Evolutionary conservation across 2,329 filamentous ascomycete genomes (phyloP), one percentile per base, ranked within the genome.

Genomic region (Nothomitra cinnamomea): DNA sequence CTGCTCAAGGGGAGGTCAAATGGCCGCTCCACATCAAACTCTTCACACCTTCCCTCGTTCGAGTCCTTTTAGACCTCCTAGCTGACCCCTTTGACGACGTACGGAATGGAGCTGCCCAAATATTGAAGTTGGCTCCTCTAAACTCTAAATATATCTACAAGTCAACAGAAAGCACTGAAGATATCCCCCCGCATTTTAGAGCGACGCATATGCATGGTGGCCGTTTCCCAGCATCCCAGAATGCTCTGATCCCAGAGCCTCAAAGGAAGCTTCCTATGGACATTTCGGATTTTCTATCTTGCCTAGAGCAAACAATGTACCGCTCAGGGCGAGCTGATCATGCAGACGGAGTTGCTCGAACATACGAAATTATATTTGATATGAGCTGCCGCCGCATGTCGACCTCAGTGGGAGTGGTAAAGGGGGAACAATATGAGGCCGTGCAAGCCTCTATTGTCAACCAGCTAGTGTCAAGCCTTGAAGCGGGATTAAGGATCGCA

Each of bases 51-150:
- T 24, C 2, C 10, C 4, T 17, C 28, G 8, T 24, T 17, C 45
- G 45, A 49, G 24, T 49, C 19, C 70, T 96, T 5, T 70, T 89
- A 13, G 87, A 95, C 64, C 76, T 95, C 21, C 68, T 94, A 6
- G 73, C 94, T 62, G 86, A 98, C 61, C 87, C 90, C 0, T 98
- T 94, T 61, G 92, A 96, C 55, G 92, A 98, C 65, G 54, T 59
- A 38, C 57, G 58, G 48, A 36, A 76, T 43, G 67, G 69, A 38
- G 74, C 79, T 2, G 69, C 73, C 0, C 66, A 65, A 1, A 68
- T 80, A 1, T 60, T 85, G 25, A 71, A 70, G 52, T 60, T 77
- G 28, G 28, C 50, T n/a, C 5, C 13, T 19, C 28, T 35, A n/a
- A 22, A 43, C 15, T 43, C 50, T 8, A 22, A 17, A 24, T 49